Conservation (phyloP, 1,284 basidiomycete species). For the Taiwanofungus camphoratus region DNA sequence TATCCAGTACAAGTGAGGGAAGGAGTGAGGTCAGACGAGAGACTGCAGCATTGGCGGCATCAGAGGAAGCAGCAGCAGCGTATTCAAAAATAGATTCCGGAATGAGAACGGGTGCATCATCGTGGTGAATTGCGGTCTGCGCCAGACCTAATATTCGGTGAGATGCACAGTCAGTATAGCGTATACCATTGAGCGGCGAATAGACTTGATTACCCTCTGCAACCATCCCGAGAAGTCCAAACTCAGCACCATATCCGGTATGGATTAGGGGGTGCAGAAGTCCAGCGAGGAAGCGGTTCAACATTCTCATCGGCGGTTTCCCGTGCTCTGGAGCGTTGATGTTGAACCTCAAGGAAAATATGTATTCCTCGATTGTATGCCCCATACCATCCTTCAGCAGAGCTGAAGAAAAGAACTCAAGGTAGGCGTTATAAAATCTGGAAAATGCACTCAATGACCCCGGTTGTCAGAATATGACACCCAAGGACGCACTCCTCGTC, state of each 20-base stretch:
- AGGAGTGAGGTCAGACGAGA: slow-evolving; percentile 17
- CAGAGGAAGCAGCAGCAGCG: slow-evolving; percentile 4
- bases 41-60: slow-evolving; percentile 9
- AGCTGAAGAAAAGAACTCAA: slow-evolving; percentile 47
- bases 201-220: slow-evolving; percentile 46
- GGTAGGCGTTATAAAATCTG: slow-evolving; percentile 56
- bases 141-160: slow-evolving; percentile 38
- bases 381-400: slow-evolving; percentile 38
- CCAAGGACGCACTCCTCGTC: slow-evolving; percentile 36
- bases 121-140: slow-evolving; percentile 28
- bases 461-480: background rate
- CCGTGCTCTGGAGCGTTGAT: slow-evolving; percentile 26
- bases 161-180: too few relatives aligned
- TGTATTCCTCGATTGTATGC: slow-evolving; percentile 45
- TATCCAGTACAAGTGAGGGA: slow-evolving; percentile 15
- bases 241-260: slow-evolving; percentile 58
- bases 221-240: slow-evolving; percentile 54
- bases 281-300: slow-evolving; percentile 52
- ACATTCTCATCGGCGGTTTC: slow-evolving; percentile 46
- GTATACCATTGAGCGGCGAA: too few relatives aligned
- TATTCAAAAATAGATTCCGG: slow-evolving; percentile 25
- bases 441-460: background rate
- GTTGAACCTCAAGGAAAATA: slow-evolving; percentile 53
- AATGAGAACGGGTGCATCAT: slow-evolving; percentile 20
- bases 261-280: slow-evolving; percentile 65